Percentiles rank a stretch among this genome's conserved stretches.
Conservation (phyloP, 768 basidiomycete species). For the Leucogyrophana mollusca region DNA sequence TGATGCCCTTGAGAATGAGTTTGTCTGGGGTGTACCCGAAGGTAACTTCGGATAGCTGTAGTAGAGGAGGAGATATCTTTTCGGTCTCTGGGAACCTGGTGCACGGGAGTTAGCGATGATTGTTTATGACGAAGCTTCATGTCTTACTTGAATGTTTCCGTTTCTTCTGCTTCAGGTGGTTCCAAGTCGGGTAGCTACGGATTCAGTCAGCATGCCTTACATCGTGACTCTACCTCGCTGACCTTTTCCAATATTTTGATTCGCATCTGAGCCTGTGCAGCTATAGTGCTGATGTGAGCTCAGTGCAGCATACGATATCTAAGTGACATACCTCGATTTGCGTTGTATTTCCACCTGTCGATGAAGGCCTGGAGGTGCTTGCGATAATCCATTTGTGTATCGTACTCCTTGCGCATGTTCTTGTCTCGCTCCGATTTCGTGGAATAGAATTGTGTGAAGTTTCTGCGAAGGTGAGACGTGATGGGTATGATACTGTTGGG, state of each 20-base stretch:
- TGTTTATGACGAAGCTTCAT: not conserved
- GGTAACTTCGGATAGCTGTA: constrained; percentile 87
- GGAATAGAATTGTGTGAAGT: constrained; percentile 98
- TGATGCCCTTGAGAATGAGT: constrained; percentile 71
- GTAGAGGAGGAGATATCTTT: constrained; percentile 93
- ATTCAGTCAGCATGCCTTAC: not conserved
- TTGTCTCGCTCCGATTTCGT: constrained; percentile 95
- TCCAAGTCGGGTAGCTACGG: constrained; percentile 83
- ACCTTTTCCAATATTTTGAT: constrained; percentile 80
- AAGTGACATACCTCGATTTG: constrained; percentile 73
- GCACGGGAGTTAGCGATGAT: constrained; percentile 1
- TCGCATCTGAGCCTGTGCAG: constrained; percentile 84
- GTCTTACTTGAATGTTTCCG: constrained; percentile 82
- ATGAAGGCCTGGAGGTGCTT: constrained; percentile 97
- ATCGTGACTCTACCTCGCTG: not conserved
- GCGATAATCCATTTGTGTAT: constrained; percentile 92
- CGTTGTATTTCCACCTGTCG: constrained; percentile 97
- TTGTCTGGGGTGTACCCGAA: constrained; percentile 87
- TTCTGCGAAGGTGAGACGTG: constrained; percentile 42
- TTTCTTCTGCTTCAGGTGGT: constrained; percentile 91
- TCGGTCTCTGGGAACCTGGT: constrained; percentile 90
- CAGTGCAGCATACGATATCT: not conserved
- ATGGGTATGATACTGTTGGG: not conserved
- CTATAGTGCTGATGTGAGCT: constrained; percentile 34
- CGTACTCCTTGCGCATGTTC: constrained; percentile 92